A percentile compares a stretch with the other conserved stretches of the same genome.
Evolutionary conservation across 257 asterid genomes (phyloP).

Genomic region (Knoxia roxburghii): DNA sequence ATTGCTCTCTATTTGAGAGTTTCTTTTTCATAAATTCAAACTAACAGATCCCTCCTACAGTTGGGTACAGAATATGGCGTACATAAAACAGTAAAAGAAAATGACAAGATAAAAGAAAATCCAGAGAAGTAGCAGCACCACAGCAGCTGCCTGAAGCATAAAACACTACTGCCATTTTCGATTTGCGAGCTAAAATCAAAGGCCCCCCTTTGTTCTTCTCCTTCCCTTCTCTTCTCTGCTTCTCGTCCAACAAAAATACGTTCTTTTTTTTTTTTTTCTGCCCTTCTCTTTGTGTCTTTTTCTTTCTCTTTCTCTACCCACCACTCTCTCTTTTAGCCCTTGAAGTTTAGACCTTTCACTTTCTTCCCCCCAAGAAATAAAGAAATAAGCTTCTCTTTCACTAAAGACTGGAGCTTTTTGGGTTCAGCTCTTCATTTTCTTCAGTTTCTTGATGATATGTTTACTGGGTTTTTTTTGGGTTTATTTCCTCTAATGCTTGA

Average conservation of each 20-base stretch:
- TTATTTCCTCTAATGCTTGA: conserved; percentile 9
- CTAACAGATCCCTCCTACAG: not conserved
- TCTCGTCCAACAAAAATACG: not conserved
- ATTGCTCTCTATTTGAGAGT: not conserved
- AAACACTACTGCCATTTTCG: conserved; percentile 59
- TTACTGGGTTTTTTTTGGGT: conserved; percentile 13
- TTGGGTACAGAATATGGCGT: conserved; percentile 5
- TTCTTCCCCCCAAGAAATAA: conserved; percentile 7
- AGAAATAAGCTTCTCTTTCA: conserved; percentile 14
- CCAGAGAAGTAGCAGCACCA: conserved; percentile 30
- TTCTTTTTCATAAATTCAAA: not conserved
- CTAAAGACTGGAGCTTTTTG: conserved; percentile 10
- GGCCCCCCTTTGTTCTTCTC: not conserved
- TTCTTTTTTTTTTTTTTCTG: conserved; percentile 9
- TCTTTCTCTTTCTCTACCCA: conserved; percentile 19
- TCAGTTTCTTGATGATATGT: not conserved
- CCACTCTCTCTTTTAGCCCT: conserved; percentile 10
- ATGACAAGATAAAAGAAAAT: conserved; percentile 20
- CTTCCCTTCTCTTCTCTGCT: not conserved
- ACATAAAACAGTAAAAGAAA: conserved; percentile 2
- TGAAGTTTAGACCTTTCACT: conserved; percentile 11
- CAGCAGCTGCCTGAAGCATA: conserved; percentile 40
- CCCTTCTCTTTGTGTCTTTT: conserved; percentile 10
- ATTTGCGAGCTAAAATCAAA: conserved; percentile 49
- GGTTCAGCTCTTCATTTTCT: not conserved